phyloP scores from a whole-genome alignment of 306 rosid genomes.

The Prunus mongolica region DNA sequence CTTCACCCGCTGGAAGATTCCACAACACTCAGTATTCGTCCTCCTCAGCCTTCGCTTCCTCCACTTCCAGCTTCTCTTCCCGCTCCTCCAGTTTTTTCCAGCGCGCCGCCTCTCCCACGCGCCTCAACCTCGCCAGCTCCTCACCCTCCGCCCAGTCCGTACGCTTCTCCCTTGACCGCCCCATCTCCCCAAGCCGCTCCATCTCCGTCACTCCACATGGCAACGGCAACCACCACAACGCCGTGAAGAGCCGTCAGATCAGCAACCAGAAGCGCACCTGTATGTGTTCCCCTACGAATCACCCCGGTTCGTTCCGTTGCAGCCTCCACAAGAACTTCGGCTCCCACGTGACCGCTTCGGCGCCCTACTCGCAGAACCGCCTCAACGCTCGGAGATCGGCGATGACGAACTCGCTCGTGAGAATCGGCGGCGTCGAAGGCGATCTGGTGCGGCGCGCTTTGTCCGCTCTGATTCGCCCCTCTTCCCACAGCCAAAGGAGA shows the following conservation, averaged over 20 bases:
- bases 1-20: constrained; percentile 56
- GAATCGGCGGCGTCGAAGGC: constrained; percentile 94
- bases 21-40: constrained; percentile 25
- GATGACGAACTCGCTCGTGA: constrained; percentile 91
- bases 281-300: constrained; percentile 89
- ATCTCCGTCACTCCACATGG: constrained; percentile 50
- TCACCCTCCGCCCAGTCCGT: constrained; percentile 55
- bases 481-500: constrained; percentile 79
- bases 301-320: constrained; percentile 95
- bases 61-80: constrained; percentile 66
- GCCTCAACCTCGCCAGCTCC: constrained; percentile 42
- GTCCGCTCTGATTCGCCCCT: constrained; percentile 83
- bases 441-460: constrained; percentile 82
- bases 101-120: constrained; percentile 67
- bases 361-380: constrained; percentile 65
- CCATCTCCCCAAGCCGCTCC: constrained; percentile 74
- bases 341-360: constrained; percentile 27
- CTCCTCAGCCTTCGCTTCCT: constrained; percentile 66
- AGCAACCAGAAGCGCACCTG: constrained; percentile 66
- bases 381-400: constrained; percentile 95
- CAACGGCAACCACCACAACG: constrained; percentile 20
- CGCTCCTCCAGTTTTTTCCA: constrained; percentile 47
- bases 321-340: constrained; percentile 64
- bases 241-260: constrained; percentile 35
- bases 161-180: constrained; percentile 67